Percentiles rank a stretch among this genome's conserved stretches.
phyloP scores from a whole-genome alignment of 2,329 filamentous ascomycete species.

The Sphaerulina musiva region DNA sequence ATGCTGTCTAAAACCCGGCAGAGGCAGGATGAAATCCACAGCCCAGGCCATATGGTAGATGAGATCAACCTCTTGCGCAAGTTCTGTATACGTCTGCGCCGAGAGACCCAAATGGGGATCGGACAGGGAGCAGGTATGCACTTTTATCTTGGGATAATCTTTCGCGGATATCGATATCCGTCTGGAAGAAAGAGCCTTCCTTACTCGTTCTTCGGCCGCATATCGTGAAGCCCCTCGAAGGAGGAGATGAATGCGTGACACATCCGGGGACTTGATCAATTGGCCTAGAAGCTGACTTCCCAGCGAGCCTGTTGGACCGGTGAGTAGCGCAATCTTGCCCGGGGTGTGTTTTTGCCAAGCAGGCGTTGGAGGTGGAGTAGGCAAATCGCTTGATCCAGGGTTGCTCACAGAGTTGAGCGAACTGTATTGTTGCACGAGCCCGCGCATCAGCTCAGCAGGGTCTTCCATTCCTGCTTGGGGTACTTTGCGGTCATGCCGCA shows the following conservation, averaged over 20 bases:
- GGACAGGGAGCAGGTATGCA: conserved; percentile 46
- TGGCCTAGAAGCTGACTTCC: conserved; percentile 47
- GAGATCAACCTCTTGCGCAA: conserved; percentile 42
- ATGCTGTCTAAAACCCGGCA: conserved; percentile 50
- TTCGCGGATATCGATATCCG: conserved; percentile 29
- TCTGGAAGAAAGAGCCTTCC: conserved; percentile 39
- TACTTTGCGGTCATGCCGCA: conserved; percentile 34
- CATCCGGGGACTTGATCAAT: conserved; percentile 35
- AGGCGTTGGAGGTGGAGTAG: conserved; percentile 10
- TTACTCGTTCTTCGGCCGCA: conserved; percentile 42
- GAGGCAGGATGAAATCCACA: conserved; percentile 56
- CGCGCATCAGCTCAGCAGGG: conserved; percentile 39
- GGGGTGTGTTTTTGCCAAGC: conserved; percentile 6
- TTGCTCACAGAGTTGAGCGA: background rate
- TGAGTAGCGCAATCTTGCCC: conserved; percentile 36
- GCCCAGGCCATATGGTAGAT: conserved; percentile 61
- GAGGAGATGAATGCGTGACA: conserved; percentile 51
- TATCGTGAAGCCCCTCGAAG: conserved; percentile 44
- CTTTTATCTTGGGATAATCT: conserved; percentile 38
- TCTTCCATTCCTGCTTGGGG: conserved; percentile 31
- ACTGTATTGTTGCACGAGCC: conserved; percentile 45
- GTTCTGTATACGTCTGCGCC: conserved; percentile 35
- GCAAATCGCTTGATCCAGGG: conserved; percentile 29
- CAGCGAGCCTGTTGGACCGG: conserved; percentile 47
- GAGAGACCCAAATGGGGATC: conserved; percentile 46